phyloP scores from a whole-genome alignment of 257 asterid species.

The Rehmannia glutinosa region DNA sequence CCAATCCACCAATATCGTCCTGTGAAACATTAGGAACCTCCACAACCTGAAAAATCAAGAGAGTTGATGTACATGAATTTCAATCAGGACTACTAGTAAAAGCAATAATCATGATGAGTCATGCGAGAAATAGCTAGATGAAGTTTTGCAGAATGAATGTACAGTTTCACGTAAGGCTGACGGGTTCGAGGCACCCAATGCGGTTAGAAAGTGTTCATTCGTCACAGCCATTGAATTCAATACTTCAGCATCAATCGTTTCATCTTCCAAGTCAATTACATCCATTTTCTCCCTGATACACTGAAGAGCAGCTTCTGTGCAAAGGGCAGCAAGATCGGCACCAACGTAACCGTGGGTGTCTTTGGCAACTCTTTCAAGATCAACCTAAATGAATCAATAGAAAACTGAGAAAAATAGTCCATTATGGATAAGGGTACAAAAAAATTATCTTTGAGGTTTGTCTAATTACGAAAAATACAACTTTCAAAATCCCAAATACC shows the following conservation, averaged over 20 bases:
- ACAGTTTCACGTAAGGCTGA: conserved; percentile 58
- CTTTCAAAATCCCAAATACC: no score
- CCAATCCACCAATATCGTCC: conserved; percentile 58
- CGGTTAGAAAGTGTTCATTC: conserved; percentile 44
- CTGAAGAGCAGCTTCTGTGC: conserved; percentile 56
- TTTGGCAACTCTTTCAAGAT: conserved; percentile 46
- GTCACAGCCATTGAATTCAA: conserved; percentile 51
- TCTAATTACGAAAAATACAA: not conserved
- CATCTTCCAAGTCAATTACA: conserved; percentile 50
- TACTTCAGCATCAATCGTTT: conserved; percentile 44
- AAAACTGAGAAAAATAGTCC: not conserved
- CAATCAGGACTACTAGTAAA: not conserved
- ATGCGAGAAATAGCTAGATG: not conserved
- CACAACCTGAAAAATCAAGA: conserved; percentile 29
- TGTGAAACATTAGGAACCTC: conserved; percentile 53
- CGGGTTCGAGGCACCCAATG: conserved; percentile 40
- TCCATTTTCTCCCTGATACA: conserved; percentile 57
- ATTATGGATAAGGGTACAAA: not conserved
- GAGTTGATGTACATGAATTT: not conserved
- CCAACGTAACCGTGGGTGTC: conserved; percentile 51
- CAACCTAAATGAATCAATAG: conserved; percentile 25
- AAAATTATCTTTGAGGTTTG: not conserved
- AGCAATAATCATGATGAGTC: not conserved
- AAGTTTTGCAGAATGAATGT: no score
- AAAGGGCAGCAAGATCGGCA: conserved; percentile 47